Evolutionary conservation across 2,329 filamentous ascomycete genomes (phyloP), one percentile per base, ranked within the genome.

Genomic region (Fusarium odoratissimum): DNA sequence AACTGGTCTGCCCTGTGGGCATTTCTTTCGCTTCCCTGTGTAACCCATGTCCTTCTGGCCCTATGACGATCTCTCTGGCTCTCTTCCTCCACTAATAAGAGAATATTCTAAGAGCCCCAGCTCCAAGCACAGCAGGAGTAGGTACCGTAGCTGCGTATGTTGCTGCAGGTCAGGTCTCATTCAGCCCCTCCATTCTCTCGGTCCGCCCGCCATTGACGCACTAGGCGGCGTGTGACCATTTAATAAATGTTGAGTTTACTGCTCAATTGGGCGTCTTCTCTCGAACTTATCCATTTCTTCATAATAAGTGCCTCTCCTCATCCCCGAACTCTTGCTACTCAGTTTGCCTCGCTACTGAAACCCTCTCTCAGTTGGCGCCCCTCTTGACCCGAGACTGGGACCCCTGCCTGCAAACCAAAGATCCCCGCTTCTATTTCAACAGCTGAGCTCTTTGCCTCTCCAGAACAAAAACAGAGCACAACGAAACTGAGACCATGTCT

Each of bases 401-500:
- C 58, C 64, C 52, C 48, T 67, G 63, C 57, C 65, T 60, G n/a
- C 62, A 57, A 67, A 71, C 45, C 65, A 38, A 64, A 35, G 28
- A 64, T 63, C 68, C 67, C 62, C 66, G 60, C 76, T 41, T 60
- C 63, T 10, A 33, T 60, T 66, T 35, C 40, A 35, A 37, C 55
- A 45, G 38, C 69, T 60, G 62, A 59, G 54, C 40, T 57, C 64
- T 54, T 35, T 23, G 59, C 58, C 23, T 74, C 57, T 44, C 42
- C 37, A 38, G 44, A 63, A 48, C 30, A 59, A 57, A 35, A 52
- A 30, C 23, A 51, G 16, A 49, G 33, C 35, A 62, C 42, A 40
- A 33, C 42, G 37, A 49, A 51, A 23, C 33, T 28, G 48, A 60
- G 58, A 75, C 65, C 75, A 90, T 89, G 87, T 89, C 88, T 74